Evolutionary conservation across 2,329 filamentous ascomycete species (phyloP), one percentile per base, ranked within the genome.

Genomic region (Cladosporium velox): DNA sequence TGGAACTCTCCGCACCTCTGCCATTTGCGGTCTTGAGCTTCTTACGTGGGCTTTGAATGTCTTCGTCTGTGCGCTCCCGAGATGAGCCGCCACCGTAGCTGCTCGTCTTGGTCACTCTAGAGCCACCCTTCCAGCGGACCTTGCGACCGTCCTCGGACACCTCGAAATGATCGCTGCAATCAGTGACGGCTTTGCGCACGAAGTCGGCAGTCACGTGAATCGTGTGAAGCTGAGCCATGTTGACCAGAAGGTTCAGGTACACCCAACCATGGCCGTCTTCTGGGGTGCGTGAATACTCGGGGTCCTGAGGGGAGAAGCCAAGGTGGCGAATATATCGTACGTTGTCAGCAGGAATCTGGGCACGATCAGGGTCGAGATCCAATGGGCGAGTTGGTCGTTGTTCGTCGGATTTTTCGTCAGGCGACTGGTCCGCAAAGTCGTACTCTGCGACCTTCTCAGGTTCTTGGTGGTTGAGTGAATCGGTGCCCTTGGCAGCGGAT

Each of bases 211-310:
- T 93, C 1, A 96, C 91, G 66, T 92, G 93, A 70, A 95, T 84
- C 0, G 93, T 94, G 72, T 96, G 92, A 21, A 96, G 80, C 77
- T 96, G 92, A 0, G 92, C 92, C 82, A 96, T 85, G 73, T 90
- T 93, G 74, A 89, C 88, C 1, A 96, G 82, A 0, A 96, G 79
- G 71, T 95, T 95, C 7, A 95, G 79, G 71, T 93, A 94, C 0
- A 94, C 87, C 91, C 91, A 95, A 4, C 91, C 91, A 30, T 92
- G 88, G 64, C 90, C 88, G 0, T 88, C 84, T 15, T 85, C 83
- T 12, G 87, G 85, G 61, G 87, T 83, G 1, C 80, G 72, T 21
- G 79, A 80, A 18, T 81, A 79, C 2, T 80, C 78, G 11, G 79
- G 79, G 58, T 89, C 83, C 0, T 87, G 87, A 0, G 88, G 87